A percentile compares a stretch with the other conserved stretches of the same genome.
Evolutionary conservation across 345 rosid species (phyloP).

Genomic region (Ceriops tagal): DNA sequence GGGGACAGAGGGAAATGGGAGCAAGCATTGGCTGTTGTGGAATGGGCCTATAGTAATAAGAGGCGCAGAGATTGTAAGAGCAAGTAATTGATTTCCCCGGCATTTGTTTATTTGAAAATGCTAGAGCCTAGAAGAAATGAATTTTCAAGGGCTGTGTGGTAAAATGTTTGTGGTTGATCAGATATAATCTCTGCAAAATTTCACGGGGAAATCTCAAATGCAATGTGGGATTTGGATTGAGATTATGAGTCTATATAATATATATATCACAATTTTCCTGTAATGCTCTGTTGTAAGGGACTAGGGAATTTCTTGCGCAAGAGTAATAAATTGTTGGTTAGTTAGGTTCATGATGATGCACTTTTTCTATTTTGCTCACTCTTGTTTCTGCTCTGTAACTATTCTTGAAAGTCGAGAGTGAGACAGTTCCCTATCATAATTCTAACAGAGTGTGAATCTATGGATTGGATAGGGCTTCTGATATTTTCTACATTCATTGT

Average conservation of each 20-base stretch:
- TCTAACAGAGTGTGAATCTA: too few relatives aligned
- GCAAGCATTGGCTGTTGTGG: slow-evolving; percentile 73
- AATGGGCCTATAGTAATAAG: slow-evolving; percentile 71
- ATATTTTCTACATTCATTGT: too few relatives aligned
- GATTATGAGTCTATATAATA: too few relatives aligned
- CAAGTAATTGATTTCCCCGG: slow-evolving; percentile 43
- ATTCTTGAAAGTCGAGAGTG: too few relatives aligned
- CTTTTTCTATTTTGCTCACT: not conserved
- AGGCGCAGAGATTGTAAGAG: slow-evolving; percentile 51
- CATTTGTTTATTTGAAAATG: not conserved
- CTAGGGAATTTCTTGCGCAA: not conserved
- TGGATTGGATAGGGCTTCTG: too few relatives aligned
- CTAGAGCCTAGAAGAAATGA: not conserved
- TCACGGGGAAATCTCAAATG: too few relatives aligned
- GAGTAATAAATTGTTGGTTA: not conserved
- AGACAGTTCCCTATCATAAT: too few relatives aligned
- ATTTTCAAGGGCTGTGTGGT: too few relatives aligned
- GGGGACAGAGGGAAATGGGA: slow-evolving; percentile 66
- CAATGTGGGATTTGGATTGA: too few relatives aligned
- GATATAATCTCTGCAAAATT: too few relatives aligned
- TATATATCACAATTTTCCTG: too few relatives aligned
- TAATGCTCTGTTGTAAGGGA: not conserved
- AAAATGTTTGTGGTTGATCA: too few relatives aligned
- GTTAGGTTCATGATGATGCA: not conserved
- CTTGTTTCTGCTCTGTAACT: not conserved